phyloP scores from a whole-genome alignment of 2,329 filamentous ascomycete genomes.

The Lachnellula suecica region DNA sequence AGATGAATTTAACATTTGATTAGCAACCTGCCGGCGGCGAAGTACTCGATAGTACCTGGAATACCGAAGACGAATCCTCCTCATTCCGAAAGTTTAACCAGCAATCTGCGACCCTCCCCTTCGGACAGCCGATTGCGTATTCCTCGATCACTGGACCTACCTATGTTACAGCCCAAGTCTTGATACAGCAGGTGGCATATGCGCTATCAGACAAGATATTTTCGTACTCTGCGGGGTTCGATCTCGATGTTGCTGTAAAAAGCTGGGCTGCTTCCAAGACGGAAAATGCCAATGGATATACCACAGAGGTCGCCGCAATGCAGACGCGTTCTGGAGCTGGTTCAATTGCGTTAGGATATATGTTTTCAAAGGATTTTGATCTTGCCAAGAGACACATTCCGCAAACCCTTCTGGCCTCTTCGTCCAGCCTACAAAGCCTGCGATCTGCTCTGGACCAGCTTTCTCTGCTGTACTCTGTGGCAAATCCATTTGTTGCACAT shows the following conservation, averaged over 20 bases:
- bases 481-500: conserved; percentile 90
- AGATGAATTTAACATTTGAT: conserved; percentile 3
- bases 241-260: conserved; percentile 80
- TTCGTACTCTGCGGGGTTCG: conserved; percentile 93
- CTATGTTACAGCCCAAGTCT: conserved; percentile 88
- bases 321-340: conserved; percentile 89
- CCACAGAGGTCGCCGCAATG: conserved; percentile 74
- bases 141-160: conserved; percentile 77
- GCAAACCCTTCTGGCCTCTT: conserved; percentile 86
- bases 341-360: conserved; percentile 88
- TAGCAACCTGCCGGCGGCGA: conserved; percentile 29
- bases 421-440: conserved; percentile 76
- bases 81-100: conserved; percentile 28
- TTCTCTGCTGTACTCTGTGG: conserved; percentile 84
- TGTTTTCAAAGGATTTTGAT: conserved; percentile 97
- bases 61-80: conserved; percentile 23
- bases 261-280: conserved; percentile 71
- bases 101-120: conserved; percentile 53
- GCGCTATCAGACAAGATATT: conserved; percentile 96
- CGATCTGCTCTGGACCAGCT: conserved; percentile 88
- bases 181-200: conserved; percentile 96
- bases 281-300: conserved; percentile 78
- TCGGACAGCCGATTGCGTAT: conserved; percentile 54
- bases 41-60: conserved; percentile 31
- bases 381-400: conserved; percentile 86